phyloP scores from a whole-genome alignment of 495 filamentous ascomycete species.

The Lichina pygmaea region DNA sequence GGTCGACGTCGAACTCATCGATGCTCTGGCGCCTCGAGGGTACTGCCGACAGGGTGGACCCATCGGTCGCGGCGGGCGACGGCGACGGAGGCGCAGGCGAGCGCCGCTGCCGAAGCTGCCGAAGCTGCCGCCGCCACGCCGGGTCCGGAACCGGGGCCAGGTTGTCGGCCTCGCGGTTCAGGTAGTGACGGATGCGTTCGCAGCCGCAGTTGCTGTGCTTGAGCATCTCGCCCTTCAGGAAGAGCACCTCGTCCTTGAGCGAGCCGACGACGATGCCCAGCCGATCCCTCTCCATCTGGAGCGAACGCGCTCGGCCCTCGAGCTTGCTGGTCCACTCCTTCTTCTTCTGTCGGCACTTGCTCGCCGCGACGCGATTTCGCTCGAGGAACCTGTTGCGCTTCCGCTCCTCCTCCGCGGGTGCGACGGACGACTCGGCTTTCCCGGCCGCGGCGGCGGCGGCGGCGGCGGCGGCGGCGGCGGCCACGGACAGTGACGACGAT shows the following conservation, averaged over 20 bases:
- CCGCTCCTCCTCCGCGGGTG: background rate
- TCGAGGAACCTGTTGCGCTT: conserved; percentile 27
- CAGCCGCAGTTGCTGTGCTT: conserved; percentile 16
- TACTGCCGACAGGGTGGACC: background rate
- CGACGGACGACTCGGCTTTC: background rate
- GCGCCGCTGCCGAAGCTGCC: too few species aligned
- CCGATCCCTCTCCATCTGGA: conserved; percentile 6
- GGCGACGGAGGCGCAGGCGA: background rate
- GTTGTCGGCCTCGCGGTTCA: conserved; percentile 8
- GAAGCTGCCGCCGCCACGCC: background rate
- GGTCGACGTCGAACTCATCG: background rate
- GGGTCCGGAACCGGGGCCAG: background rate
- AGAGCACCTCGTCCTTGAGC: conserved; percentile 16
- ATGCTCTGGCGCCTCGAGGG: background rate
- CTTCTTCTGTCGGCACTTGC: conserved; percentile 72
- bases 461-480: background rate
- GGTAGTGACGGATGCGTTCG: conserved; percentile 9
- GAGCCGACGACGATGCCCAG: conserved; percentile 8
- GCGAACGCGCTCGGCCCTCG: conserved; percentile 6
- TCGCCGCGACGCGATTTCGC: conserved; percentile 59
- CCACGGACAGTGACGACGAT: too few species aligned
- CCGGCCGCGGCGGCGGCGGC: background rate
- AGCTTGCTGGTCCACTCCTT: conserved; percentile 23
- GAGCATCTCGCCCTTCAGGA: conserved; percentile 16
- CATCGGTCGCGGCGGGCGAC: background rate